Base-by-base conservation (phyloP, 1,284 basidiomycete species). In the Apiotrichum laibachii region DNA sequence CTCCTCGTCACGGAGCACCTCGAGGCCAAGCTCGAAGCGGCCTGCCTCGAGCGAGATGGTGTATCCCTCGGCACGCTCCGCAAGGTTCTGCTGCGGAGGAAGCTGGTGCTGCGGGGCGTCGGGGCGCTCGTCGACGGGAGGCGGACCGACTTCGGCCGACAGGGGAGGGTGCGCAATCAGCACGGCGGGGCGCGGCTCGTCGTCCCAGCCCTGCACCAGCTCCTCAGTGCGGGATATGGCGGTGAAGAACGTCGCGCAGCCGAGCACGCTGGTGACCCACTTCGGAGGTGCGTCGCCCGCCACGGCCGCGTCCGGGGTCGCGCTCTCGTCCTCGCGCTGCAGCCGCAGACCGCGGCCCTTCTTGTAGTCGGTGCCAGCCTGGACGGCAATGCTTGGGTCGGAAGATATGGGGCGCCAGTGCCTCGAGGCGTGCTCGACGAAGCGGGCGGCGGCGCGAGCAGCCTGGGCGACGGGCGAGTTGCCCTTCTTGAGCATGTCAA, bases 401-500 rank as follows among this genome's bases (percentile, higher is more conserved):
- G 61, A 55, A 2, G 67, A 70, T 6, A 71, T 53, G 34, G 65
- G 62, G 26, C 63, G 59, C 60, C 68, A 66, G 50, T 71, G 67
- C 34, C 72, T 61, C n/a, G 71, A 63, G n/a, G 72, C 69, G 44
- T 75, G 71, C 55, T 79, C 78, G 53, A 78, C 70, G 60, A 72
- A 79, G 11, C 78, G 68, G 0, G 78, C 71, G 0, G 76, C 75
- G 11, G 70, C 60, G 16, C 78, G 70, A 12, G 92, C 92, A 16
- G 88, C 86, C 66, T 88, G 85, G 0, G 91, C 90, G 21, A 91
- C 82, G 0, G 84, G 78, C 37, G 82, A 87, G 0, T 86, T 86
- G 1, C 92, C 92, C 74, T 94, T 95, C 82, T 96, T 96, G 67
- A 95, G 84, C 7, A 94, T 80, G 74, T 96, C 92, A n/a, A 96